Conservation (phyloP, 192 early-diverging fungal species). For the Geosiphon pyriformis region DNA sequence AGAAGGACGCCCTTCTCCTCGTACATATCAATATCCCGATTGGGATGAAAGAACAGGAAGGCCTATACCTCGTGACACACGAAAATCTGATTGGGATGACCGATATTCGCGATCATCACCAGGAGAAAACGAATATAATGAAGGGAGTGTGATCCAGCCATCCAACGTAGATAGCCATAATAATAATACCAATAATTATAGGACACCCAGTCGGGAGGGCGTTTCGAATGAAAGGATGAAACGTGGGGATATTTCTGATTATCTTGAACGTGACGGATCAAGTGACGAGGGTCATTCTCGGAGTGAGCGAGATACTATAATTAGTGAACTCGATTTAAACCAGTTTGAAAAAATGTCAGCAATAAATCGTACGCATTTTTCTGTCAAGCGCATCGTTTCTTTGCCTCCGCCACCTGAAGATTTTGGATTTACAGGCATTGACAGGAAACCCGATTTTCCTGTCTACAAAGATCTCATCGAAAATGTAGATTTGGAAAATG, state of each 20-base stretch:
- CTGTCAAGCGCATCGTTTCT: conserved; percentile 3
- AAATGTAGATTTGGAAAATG: conserved; percentile 12
- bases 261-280: no score
- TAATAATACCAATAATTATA: no score
- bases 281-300: no score
- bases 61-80: not conserved
- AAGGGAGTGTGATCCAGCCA: not conserved
- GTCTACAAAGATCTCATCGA: conserved; percentile 1
- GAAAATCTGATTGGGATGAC: conserved; percentile 11
- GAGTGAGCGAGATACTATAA: not conserved
- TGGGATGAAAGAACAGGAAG: not conserved
- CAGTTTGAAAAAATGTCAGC: not conserved
- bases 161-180: no score
- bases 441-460: not conserved
- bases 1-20: no score
- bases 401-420: conserved; percentile 9
- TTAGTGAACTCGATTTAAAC: conserved; percentile 7
- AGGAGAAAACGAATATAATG: not conserved
- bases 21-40: no score
- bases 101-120: not conserved
- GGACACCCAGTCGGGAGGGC: no score
- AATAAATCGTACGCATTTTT: not conserved
- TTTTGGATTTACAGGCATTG: conserved; percentile 3
- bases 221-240: no score
- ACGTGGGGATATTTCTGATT: no score